A percentile compares a stretch with the other conserved stretches of the same genome.
These are phyloP conservation scores for Astraeus odoratus DNA, from an alignment of 768 basidiomycete genomes.

Conservation along the genomic window DNA sequence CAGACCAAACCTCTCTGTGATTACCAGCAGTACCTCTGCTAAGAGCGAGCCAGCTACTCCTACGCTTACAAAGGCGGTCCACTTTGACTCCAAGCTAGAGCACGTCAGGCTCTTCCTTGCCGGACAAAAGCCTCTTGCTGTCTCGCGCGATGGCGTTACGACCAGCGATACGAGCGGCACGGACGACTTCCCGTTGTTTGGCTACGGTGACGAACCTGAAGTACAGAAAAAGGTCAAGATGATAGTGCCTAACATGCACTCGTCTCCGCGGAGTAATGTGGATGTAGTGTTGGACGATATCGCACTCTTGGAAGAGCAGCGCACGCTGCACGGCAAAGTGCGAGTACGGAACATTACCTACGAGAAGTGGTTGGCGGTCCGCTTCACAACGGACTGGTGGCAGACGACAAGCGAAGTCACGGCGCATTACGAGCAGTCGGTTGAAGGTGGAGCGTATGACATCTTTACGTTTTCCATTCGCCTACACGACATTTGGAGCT, in stretches of 20 bases:
- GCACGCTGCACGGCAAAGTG: conserved; percentile 61
- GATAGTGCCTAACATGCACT: conserved; percentile 63
- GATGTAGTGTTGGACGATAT: conserved; percentile 53
- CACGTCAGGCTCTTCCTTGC: conserved; percentile 93
- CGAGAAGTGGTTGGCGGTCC: conserved; percentile 78
- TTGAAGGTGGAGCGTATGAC: conserved; percentile 42
- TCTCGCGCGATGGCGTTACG: conserved; percentile 86
- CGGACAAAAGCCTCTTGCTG: conserved; percentile 91
- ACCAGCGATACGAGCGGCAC: conserved; percentile 75
- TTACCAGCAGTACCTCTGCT: conserved; percentile 40
- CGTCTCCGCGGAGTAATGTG: conserved; percentile 28
- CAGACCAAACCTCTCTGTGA: conserved; percentile 46
- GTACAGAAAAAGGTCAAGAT: conserved; percentile 42
- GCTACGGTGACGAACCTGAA: conserved; percentile 41
- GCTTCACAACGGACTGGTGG: conserved; percentile 94
- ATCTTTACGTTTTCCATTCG: conserved; percentile 72
- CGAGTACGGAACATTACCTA: conserved; percentile 83
- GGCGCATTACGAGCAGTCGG: conserved; percentile 53
- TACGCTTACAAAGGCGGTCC: conserved; percentile 73
- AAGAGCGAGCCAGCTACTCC: conserved; percentile 84
- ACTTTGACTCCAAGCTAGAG: conserved; percentile 89
- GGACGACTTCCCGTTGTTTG: conserved; percentile 71
- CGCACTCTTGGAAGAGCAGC: conserved; percentile 43
- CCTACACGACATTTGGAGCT: conserved; percentile 67
- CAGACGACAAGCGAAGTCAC: conserved; percentile 93